Evolutionary conservation across 257 asterid species (phyloP).

Genomic region (Perilla frutescens): DNA sequence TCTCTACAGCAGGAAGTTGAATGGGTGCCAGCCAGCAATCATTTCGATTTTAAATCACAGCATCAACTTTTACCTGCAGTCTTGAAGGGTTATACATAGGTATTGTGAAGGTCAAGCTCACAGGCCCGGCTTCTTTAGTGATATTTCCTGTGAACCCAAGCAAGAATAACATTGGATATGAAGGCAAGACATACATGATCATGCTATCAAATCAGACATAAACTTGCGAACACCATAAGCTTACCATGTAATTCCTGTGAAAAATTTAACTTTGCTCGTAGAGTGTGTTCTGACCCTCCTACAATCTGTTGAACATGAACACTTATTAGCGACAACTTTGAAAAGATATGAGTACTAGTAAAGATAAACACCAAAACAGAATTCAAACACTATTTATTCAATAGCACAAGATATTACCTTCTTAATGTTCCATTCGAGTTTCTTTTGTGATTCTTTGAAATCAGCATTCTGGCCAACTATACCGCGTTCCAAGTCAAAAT

Average conservation of each 20-base stretch:
- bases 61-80: constrained; percentile 72
- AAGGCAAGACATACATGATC: constrained; percentile 15
- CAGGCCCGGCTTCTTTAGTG: constrained; percentile 99
- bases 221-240: constrained; percentile 24
- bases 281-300: constrained; percentile 93
- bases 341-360: constrained; percentile 18
- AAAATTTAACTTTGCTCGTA: constrained; percentile 92
- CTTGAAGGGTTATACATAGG: constrained; percentile 98
- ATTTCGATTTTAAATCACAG: constrained; percentile 4
- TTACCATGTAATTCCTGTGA: constrained; percentile 95
- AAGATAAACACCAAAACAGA: not conserved
- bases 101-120: constrained; percentile 95
- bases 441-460: constrained; percentile 87
- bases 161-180: constrained; percentile 16
- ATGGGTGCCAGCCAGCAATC: constrained; percentile 2
- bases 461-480: constrained; percentile 90
- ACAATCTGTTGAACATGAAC: constrained; percentile 60
- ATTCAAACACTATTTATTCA: constrained; percentile 21
- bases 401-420: constrained; percentile 61
- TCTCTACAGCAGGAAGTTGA: constrained; percentile 2
- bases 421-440: constrained; percentile 91
- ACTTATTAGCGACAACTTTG: constrained; percentile 38
- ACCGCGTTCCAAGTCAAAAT: constrained; percentile 93
- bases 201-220: not conserved
- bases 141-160: constrained; percentile 69